Base-by-base conservation (phyloP, 2,329 filamentous ascomycete genomes). In the Capronia epimyces region DNA sequence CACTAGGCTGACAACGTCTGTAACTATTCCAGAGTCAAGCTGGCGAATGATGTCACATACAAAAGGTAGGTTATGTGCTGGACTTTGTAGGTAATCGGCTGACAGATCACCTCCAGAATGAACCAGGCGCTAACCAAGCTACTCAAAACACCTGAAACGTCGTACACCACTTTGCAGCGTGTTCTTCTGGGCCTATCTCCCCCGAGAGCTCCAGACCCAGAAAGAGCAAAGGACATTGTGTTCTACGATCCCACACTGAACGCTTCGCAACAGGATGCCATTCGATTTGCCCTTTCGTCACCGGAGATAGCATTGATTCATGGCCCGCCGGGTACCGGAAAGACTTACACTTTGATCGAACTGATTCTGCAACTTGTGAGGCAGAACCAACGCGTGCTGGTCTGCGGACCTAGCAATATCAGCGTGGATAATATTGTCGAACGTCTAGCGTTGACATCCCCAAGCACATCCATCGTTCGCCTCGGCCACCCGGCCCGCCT, bases 381-480 rank as follows among this genome's bases (percentile, higher is more conserved):
- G 64, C 80, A 81, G 20, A 79, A 82, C 27, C 77, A 84, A 47
- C 81, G 89, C 1, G 75, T 97, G 9, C 76, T 97, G 1, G 91
- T 97, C n/a, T 97, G 93, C 63, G 93, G 91, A 0, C 93, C 93
- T 0, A 95, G 89, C 24, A 98, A 98, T 66, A 90, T 98, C 61
- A 93, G 89, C 0, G 93, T 98, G 1, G 93, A 98, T 76, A 98
- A 98, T 65, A 95, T 98, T 51, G 90, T 96, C 7, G 93, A 98
- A 69, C 83, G 93, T 6, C 78, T 97, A 1, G 82, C 89, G 1
- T 25, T 50, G 16, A 50, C 58, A 2, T 56, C 60, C 4, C 82
- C 87, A 0, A 89, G 89, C 63, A 77, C 96, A 1, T 85, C 89
- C 0, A 89, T 97, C 62, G 79, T 97, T 29, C 85, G 93, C 1